Base-by-base conservation (phyloP, 805 yeast species). In the Deakozyma indianensis region DNA sequence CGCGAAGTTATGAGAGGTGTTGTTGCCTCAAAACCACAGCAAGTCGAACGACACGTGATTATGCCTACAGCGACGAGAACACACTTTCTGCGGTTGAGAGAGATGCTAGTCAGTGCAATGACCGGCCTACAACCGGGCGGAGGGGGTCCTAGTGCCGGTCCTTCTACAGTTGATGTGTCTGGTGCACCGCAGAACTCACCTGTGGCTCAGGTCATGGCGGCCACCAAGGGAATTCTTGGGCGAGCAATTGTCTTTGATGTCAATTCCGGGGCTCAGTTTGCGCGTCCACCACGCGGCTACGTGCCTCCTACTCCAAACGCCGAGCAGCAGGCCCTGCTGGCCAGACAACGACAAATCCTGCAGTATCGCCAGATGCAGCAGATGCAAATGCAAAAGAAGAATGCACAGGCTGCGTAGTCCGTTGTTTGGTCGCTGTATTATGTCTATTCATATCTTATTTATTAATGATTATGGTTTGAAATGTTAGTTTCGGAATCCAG, bases 1-100 rank as follows among this genome's bases (percentile, higher is more conserved):
- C 86, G 83, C 43, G 83, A 82, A 53, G 96, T 88, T 3, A 65
- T 88, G 55, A 82, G 80, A 48, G 96, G 96, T 20, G 85, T 87
- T 11, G 72, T 83, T 16, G 72, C 81, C 54, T 80, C 88, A 28
- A 71, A 76, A 47, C 88, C 95, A 1, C 68, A 80, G 51, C 96
- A 96, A 1, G 62, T 88, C 51, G 95, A 83, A 54, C 48, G 60
- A 15, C 77, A 77, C 45, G 78, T 78, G n/a, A 58, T 82, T 1
- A 66, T 80, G 53, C 88, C 96, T 3, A 72, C 80, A 0, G 69
- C 82, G 45, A 60, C 75, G 47, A 74, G 94, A 49, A 77, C 79
- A 22, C 71, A 75, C 49, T 83, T 83, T 54, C 65, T 88, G 50
- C 73, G 85, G 50, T 80, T 83, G 82, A 70, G 95, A 53, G 96